A percentile compares a stretch with the other conserved stretches of the same genome.
Evolutionary conservation across 768 basidiomycete species (phyloP).

Genomic region (Mycena floridula): DNA sequence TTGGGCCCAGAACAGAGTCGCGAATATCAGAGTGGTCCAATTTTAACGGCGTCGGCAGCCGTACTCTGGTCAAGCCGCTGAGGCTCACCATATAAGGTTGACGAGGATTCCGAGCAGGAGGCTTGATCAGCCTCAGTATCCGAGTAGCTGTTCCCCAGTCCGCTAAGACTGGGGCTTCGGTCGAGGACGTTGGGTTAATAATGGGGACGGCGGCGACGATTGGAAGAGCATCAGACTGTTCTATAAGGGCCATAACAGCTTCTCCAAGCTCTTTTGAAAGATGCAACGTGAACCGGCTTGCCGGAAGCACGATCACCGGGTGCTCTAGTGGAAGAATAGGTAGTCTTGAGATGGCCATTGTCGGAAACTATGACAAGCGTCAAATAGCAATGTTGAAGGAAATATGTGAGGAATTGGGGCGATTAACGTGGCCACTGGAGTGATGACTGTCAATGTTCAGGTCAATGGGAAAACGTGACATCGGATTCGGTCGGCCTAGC

Average conservation of each 20-base stretch:
- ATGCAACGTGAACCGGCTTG: slow-evolving; percentile 61
- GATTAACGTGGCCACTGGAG: too few species aligned
- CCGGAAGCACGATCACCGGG: slow-evolving; percentile 73
- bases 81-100: slow-evolving; percentile 67
- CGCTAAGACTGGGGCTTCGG: slow-evolving; percentile 24
- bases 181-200: slow-evolving; percentile 20
- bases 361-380: background rate
- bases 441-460: too few species aligned
- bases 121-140: slow-evolving; percentile 62
- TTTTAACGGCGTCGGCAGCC: slow-evolving; percentile 37
- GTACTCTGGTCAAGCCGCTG: slow-evolving; percentile 64
- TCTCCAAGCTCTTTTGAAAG: slow-evolving; percentile 58
- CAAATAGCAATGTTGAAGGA: background rate
- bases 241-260: slow-evolving; percentile 58
- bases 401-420: too few species aligned
- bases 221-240: slow-evolving; percentile 64
- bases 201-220: slow-evolving; percentile 64
- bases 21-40: slow-evolving; percentile 13
- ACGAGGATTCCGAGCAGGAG: slow-evolving; percentile 45
- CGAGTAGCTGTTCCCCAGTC: slow-evolving; percentile 69
- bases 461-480: too few species aligned
- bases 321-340: slow-evolving; percentile 65
- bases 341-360: slow-evolving; percentile 33
- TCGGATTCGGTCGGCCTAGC: too few species aligned
- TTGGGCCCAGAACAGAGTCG: slow-evolving; percentile 19